Conservation (phyloP, 2,329 filamentous ascomycete species). For the Ceratocystis destructans region DNA sequence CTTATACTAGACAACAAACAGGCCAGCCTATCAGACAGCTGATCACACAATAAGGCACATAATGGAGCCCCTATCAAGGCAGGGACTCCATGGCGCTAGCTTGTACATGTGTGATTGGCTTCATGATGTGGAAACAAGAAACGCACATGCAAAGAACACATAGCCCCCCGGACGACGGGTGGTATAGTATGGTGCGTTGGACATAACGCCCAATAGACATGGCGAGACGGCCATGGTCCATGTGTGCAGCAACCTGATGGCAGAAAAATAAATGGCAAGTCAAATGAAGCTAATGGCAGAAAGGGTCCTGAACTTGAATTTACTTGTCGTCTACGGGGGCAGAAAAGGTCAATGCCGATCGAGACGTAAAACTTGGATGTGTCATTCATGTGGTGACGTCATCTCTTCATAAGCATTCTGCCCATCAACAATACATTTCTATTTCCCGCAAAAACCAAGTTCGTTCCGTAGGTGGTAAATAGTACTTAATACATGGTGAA, state of each 20-base stretch:
- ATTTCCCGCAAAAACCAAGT: neutral
- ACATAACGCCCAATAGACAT: too few relatives aligned
- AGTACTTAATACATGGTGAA: neutral
- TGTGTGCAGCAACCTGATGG: too few relatives aligned
- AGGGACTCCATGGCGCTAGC: neutral
- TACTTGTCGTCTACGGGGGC: too few relatives aligned
- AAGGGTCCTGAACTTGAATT: too few relatives aligned
- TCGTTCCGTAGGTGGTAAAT: neutral
- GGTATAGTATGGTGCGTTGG: neutral
- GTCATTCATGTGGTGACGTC: neutral
- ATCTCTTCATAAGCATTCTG: neutral
- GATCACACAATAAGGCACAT: neutral
- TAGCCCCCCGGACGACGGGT: neutral
- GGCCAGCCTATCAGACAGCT: neutral
- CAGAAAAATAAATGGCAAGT: too few relatives aligned
- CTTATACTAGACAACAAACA: neutral
- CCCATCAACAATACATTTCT: neutral
- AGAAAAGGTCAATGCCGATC: neutral
- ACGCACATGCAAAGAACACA: neutral
- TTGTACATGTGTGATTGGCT: neutral
- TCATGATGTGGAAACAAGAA: neutral
- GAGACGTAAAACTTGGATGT: neutral
- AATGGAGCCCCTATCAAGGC: neutral
- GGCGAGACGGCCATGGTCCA: too few relatives aligned
- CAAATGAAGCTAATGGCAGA: too few relatives aligned